Percentiles rank a stretch among this genome's conserved stretches.
phyloP scores from a whole-genome alignment of 352 stramenopile species.

The Phytophthora pluvialis region DNA sequence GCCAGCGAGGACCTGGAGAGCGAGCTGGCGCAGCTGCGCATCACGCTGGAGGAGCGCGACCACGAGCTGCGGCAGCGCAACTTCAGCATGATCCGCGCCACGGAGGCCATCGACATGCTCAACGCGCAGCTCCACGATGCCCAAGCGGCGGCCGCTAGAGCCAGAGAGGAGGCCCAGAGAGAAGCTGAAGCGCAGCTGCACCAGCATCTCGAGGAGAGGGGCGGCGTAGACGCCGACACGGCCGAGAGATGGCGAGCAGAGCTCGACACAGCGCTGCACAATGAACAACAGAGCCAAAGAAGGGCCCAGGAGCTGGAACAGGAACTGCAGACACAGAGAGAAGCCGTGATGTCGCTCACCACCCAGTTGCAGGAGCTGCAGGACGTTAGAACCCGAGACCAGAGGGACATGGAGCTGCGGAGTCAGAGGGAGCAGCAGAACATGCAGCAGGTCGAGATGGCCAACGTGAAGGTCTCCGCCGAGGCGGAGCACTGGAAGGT shows the following conservation, averaged over 20 bases:
- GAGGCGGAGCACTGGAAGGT: slow-evolving; percentile 56
- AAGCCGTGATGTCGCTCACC: slow-evolving; percentile 35
- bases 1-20: slow-evolving; percentile 66
- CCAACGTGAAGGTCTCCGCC: slow-evolving; percentile 36
- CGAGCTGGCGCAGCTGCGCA: slow-evolving; percentile 60
- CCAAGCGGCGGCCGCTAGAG: slow-evolving; percentile 31
- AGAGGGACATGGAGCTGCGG: slow-evolving; percentile 42
- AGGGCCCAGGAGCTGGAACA: slow-evolving; percentile 47
- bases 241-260: slow-evolving; percentile 45
- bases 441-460: slow-evolving; percentile 48
- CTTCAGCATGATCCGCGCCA: slow-evolving; percentile 64
- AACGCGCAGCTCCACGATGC: slow-evolving; percentile 47
- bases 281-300: slow-evolving; percentile 36
- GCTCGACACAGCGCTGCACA: slow-evolving; percentile 41
- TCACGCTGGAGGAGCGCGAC: slow-evolving; percentile 68
- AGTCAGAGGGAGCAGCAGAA: slow-evolving; percentile 45
- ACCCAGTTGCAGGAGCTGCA: slow-evolving; percentile 47
- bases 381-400: slow-evolving; percentile 28
- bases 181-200: slow-evolving; percentile 43
- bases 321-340: slow-evolving; percentile 40
- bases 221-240: slow-evolving; percentile 46
- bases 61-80: slow-evolving; percentile 66
- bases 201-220: slow-evolving; percentile 28
- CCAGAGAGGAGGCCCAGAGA: slow-evolving; percentile 33
- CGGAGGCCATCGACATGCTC: slow-evolving; percentile 65